These are phyloP conservation scores for Phytophthora brassicae DNA, from an alignment of 352 stramenopile species.

Conservation along the genomic window DNA sequence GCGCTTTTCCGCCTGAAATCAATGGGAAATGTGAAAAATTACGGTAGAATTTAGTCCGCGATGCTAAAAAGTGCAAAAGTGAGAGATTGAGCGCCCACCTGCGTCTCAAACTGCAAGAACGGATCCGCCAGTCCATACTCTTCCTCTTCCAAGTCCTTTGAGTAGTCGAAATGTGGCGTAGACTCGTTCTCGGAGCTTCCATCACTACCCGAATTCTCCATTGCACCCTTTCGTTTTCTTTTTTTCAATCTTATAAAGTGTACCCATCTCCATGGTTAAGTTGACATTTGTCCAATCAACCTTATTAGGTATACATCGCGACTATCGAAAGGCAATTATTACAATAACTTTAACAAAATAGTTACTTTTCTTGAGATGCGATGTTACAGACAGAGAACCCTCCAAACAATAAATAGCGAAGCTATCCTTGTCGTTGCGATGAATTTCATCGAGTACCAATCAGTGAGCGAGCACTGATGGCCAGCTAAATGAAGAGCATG, in stretches of 20 bases:
- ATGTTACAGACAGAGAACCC: conserved; percentile 1
- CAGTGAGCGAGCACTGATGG: too few relatives aligned
- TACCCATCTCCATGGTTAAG: neutral
- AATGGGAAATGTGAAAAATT: neutral
- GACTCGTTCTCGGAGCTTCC: conserved; percentile 14
- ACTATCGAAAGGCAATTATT: conserved; percentile 30
- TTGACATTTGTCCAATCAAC: conserved; percentile 9
- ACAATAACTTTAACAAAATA: conserved; percentile 28
- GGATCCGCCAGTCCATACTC: conserved; percentile 41
- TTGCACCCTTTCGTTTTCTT: too few relatives aligned
- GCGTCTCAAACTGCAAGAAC: conserved; percentile 58
- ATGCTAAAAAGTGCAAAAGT: neutral
- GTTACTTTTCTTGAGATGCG: conserved; percentile 15
- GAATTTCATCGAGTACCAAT: conserved; percentile 4
- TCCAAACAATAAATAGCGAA: conserved; percentile 1
- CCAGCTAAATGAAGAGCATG: conserved; percentile 15
- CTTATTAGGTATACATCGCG: too few relatives aligned
- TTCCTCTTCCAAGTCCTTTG: conserved; percentile 17
- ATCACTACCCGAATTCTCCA: conserved; percentile 14
- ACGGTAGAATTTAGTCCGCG: neutral
- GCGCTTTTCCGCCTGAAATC: conserved; percentile 43
- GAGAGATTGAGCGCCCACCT: conserved; percentile 20
- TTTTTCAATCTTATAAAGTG: too few relatives aligned
- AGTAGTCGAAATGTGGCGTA: neutral
- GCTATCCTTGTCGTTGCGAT: conserved; percentile 12